Conservation (phyloP, 768 basidiomycete species). For the Boletus sp. region DNA sequence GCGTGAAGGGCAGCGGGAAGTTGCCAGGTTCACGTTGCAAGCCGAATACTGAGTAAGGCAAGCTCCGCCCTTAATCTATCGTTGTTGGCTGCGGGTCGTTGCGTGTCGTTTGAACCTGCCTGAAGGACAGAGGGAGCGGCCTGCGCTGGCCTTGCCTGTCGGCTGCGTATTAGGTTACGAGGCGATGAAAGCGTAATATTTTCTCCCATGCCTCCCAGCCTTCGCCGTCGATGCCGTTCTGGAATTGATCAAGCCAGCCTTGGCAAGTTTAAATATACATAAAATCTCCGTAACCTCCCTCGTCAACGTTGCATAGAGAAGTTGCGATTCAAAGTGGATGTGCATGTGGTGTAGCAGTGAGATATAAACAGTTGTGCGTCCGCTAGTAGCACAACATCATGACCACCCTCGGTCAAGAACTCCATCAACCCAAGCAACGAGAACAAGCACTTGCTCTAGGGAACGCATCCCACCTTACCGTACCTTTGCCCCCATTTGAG, state of each 20-base stretch:
- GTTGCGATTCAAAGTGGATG: neutral
- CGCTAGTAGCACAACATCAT: neutral
- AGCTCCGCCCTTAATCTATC: constrained; percentile 15
- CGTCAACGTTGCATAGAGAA: neutral
- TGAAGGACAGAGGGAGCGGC: constrained; percentile 4
- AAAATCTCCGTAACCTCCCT: neutral
- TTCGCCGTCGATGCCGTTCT: constrained; percentile 11
- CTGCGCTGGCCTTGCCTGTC: constrained; percentile 10
- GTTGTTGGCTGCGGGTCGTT: constrained; percentile 4
- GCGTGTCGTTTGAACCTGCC: constrained; percentile 2
- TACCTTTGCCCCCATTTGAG: constrained; percentile 27
- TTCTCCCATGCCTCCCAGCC: constrained; percentile 7
- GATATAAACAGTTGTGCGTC: neutral
- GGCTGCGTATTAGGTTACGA: constrained; percentile 1
- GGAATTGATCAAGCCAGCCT: neutral
- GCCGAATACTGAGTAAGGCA: constrained; percentile 14
- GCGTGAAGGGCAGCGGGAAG: constrained; percentile 18
- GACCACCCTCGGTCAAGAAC: constrained; percentile 7
- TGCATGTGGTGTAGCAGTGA: neutral
- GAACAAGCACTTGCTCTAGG: neutral
- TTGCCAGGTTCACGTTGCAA: constrained; percentile 15
- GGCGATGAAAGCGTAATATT: constrained; percentile 1
- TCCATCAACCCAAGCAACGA: constrained; percentile 3
- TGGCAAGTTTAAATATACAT: neutral
- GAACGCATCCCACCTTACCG: neutral